These are phyloP conservation scores for Fusarium sp. DNA, from an alignment of 2,329 filamentous ascomycete genomes.

Conservation along the genomic window DNA sequence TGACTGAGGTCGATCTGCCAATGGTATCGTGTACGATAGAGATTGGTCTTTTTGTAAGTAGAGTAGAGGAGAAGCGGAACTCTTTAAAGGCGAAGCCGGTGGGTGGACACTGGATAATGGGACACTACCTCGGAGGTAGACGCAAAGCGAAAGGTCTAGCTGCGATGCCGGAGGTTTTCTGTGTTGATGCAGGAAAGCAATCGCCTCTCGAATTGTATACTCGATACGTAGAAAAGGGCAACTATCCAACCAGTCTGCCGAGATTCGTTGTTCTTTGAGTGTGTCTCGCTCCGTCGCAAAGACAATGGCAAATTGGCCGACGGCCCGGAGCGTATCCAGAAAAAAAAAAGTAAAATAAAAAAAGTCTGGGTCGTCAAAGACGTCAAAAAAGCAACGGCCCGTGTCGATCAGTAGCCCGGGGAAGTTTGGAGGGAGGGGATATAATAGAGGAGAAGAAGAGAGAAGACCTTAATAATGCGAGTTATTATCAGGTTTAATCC, in stretches of 20 bases:
- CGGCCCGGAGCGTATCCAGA: conserved; percentile 41
- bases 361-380: conserved; percentile 20
- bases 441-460: conserved; percentile 1
- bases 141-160: no score
- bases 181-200: no score
- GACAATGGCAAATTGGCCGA: conserved; percentile 32
- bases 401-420: conserved; percentile 36
- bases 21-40: not conserved
- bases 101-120: no score
- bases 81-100: no score
- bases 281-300: not conserved
- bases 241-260: not conserved
- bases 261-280: not conserved
- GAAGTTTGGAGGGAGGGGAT: not conserved
- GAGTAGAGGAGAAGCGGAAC: no score
- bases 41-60: no score
- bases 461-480: not conserved
- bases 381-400: conserved; percentile 25
- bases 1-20: not conserved
- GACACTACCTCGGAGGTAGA: no score
- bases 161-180: no score
- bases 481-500: not conserved
- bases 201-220: no score
- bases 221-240: not conserved
- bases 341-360: not conserved